These are phyloP conservation scores for Lecanicillium sp. DNA, from an alignment of 2,329 filamentous ascomycete species.

Conservation along the genomic window DNA sequence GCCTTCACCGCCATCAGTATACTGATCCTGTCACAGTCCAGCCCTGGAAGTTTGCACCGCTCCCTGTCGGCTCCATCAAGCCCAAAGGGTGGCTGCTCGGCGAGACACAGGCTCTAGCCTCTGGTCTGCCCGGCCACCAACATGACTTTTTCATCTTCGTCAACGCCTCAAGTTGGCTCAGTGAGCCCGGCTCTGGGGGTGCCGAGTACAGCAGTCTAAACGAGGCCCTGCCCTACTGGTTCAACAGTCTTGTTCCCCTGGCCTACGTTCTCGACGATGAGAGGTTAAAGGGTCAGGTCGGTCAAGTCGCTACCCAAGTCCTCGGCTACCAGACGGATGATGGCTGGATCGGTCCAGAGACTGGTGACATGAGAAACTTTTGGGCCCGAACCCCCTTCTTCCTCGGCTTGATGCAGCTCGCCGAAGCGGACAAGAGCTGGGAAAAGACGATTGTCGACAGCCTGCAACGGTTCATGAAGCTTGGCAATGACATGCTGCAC, in stretches of 20 bases:
- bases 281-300: conserved; percentile 34
- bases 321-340: conserved; percentile 33
- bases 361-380: conserved; percentile 17
- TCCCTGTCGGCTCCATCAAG: conserved; percentile 40
- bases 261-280: conserved; percentile 40
- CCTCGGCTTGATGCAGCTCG: conserved; percentile 23
- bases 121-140: conserved; percentile 44
- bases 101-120: conserved; percentile 37
- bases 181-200: conserved; percentile 24
- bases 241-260: conserved; percentile 49
- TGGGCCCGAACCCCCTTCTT: conserved; percentile 24
- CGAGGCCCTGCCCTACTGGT: conserved; percentile 52
- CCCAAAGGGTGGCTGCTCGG: conserved; percentile 43
- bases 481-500: conserved; percentile 46
- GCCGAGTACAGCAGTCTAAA: conserved; percentile 47
- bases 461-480: conserved; percentile 20
- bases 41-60: conserved; percentile 9
- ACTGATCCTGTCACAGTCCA: too few species aligned
- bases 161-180: conserved; percentile 37
- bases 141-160: conserved; percentile 47
- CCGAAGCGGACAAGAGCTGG: conserved; percentile 20
- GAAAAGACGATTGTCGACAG: conserved; percentile 12
- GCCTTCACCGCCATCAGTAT: too few species aligned
- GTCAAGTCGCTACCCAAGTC: conserved; percentile 25
- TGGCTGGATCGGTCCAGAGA: conserved; percentile 43